A percentile compares a stretch with the other conserved stretches of the same genome.
These are phyloP conservation scores for Thyridium curvatum DNA, from an alignment of 2,329 filamentous ascomycete species.

Conservation along the genomic window DNA sequence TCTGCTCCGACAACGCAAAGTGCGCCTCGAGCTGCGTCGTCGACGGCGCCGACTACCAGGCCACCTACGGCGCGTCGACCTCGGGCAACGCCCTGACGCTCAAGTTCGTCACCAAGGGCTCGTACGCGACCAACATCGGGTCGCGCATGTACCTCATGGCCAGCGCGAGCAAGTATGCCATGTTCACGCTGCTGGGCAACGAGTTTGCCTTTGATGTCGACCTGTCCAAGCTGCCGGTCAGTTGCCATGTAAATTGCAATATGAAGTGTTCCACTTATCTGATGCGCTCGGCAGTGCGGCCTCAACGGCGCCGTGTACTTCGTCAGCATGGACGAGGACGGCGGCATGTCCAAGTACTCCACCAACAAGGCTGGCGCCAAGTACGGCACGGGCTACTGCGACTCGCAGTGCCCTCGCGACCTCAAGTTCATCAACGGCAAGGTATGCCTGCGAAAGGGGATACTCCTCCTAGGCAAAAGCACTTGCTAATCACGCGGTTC, in stretches of 20 bases:
- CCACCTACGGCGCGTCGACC: slow-evolving; percentile 37
- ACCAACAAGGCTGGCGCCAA: slow-evolving; percentile 42
- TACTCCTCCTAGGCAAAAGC: no score
- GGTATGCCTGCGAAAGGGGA: no score
- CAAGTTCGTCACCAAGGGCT: slow-evolving; percentile 40
- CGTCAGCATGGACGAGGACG: slow-evolving; percentile 47
- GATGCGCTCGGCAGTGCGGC: slow-evolving; percentile 38
- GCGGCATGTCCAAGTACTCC: slow-evolving; percentile 38
- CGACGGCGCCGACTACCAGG: slow-evolving; percentile 32
- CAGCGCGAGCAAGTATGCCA: slow-evolving; percentile 45
- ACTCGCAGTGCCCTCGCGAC: slow-evolving; percentile 40
- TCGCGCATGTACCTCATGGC: slow-evolving; percentile 50
- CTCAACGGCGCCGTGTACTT: slow-evolving; percentile 61
- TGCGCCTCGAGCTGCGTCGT: slow-evolving; percentile 22
- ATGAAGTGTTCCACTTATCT: neutral
- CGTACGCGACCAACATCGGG: slow-evolving; percentile 24
- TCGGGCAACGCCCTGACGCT: slow-evolving; percentile 35
- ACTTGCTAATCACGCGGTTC: no score
- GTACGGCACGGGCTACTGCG: slow-evolving; percentile 54
- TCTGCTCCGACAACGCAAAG: slow-evolving; percentile 26
- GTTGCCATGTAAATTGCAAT: no score
- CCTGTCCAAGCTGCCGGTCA: slow-evolving; percentile 37
- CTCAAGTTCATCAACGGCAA: slow-evolving; percentile 48
- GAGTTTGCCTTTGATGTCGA: slow-evolving; percentile 65
- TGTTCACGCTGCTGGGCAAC: slow-evolving; percentile 52